Base-by-base conservation (phyloP, 2,329 filamentous ascomycete genomes). In the Penicillium sp. region DNA sequence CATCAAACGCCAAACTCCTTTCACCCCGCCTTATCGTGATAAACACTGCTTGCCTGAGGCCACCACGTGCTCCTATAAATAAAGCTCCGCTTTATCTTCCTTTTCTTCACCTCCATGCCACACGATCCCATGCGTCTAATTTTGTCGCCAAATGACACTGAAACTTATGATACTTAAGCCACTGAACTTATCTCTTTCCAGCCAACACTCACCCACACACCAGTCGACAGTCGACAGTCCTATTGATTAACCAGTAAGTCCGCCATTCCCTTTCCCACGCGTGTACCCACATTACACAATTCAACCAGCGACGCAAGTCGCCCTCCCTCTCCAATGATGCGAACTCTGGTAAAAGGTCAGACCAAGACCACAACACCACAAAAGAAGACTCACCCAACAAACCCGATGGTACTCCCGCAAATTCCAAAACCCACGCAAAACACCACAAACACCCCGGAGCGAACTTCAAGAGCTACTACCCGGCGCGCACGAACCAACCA, bases 311-410 rank as follows among this genome's bases (percentile, higher is more conserved):
- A 47, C 48, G 27, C 47, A 34, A 46, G 27, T 21, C 43, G 46
- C 29, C 40, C 36, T 34, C 36, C 36, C 46, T 71, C 73, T 77
- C 75, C 74, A 57, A 72, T 76, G 75, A 78, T 77, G 75, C 58
- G 55, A 71, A 63, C 65, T 52, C 70, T 78, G 75, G 75, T 78
- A 78, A 78, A 78, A 78, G 75, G 75, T 78, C 75, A 72, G 75
- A 78, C 72, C 65, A 51, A 60, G 62, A 61, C 58, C 50, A 56
- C 25, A 48, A 61, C 44, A 60, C 48, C 47, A 31, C 31, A 45
- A 36, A 50, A 46, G 50, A 50, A 36, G 50, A 50, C 54, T 34
- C 49, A 43, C 46, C 48, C 52, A 13, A 13, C 36, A 47, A 44
- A 51, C 27, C 61, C 64, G 69, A 68, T 62, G 68, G 67, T 65